phyloP scores from a whole-genome alignment of 129 eudicot genomes.

The Escallonia rubra region DNA sequence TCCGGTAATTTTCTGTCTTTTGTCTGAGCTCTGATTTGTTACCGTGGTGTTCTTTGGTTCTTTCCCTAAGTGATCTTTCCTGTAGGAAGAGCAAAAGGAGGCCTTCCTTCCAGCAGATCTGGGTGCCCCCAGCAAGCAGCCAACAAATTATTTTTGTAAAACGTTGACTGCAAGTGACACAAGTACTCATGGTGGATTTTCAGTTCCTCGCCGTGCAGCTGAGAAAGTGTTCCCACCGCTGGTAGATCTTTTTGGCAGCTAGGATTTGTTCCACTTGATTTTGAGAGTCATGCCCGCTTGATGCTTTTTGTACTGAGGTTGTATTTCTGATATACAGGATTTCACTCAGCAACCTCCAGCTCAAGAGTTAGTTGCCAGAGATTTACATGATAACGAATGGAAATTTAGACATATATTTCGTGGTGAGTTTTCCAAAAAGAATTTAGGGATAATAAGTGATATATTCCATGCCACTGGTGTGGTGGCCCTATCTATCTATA shows the following conservation, averaged over 20 bases:
- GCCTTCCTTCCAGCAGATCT: conserved; percentile 74
- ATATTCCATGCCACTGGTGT: no score
- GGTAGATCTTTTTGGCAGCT: conserved; percentile 32
- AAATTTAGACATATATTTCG: conserved; percentile 91
- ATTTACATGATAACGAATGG: conserved; percentile 93
- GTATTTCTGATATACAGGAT: conserved; percentile 42
- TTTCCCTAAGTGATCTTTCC: background rate
- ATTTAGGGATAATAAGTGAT: background rate
- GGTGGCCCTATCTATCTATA: no score
- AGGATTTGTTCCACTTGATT: background rate
- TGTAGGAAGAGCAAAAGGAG: conserved; percentile 89
- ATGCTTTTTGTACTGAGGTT: background rate
- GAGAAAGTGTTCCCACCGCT: conserved; percentile 93
- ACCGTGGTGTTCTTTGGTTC: background rate
- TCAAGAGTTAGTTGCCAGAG: conserved; percentile 71
- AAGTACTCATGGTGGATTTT: conserved; percentile 95
- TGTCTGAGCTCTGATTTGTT: background rate
- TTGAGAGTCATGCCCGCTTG: background rate
- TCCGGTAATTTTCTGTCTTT: conserved; percentile 39
- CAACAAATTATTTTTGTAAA: conserved; percentile 87
- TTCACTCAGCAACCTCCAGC: conserved; percentile 88
- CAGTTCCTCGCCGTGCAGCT: conserved; percentile 94
- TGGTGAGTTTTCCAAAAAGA: conserved; percentile 35
- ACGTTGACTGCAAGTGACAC: conserved; percentile 95
- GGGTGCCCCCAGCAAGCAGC: conserved; percentile 76